Conservation (phyloP, 2,329 filamentous ascomycete genomes). For the Curvularia spicifera region DNA sequence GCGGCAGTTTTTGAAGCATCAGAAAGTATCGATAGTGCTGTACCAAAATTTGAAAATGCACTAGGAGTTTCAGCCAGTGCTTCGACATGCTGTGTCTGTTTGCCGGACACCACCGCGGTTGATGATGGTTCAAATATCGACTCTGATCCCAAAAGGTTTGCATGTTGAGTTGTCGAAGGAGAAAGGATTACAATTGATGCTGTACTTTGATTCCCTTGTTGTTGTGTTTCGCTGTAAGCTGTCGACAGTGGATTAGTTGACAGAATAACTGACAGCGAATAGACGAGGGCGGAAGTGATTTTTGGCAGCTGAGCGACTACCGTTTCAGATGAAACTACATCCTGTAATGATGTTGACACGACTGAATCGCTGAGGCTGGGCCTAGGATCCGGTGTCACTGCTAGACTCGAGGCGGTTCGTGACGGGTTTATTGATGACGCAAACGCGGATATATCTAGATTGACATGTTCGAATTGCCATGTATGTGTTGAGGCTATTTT, state of each 20-base stretch:
- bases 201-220: background rate
- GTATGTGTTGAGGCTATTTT: background rate
- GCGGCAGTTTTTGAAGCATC: background rate
- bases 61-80: background rate
- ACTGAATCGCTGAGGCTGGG: background rate
- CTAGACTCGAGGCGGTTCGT: background rate
- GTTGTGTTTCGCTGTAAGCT: background rate
- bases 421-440: background rate
- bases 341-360: background rate
- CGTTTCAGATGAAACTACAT: background rate
- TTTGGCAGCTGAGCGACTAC: background rate
- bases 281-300: background rate
- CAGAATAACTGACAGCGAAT: background rate
- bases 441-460: background rate
- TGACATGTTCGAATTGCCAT: background rate
- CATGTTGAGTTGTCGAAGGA: background rate
- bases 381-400: background rate
- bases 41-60: background rate
- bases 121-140: background rate
- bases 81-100: background rate
- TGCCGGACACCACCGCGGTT: background rate
- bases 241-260: background rate
- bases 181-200: background rate
- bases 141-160: background rate
- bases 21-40: background rate